phyloP scores from a whole-genome alignment of 352 stramenopile genomes.

The Phytopythium litorale region DNA sequence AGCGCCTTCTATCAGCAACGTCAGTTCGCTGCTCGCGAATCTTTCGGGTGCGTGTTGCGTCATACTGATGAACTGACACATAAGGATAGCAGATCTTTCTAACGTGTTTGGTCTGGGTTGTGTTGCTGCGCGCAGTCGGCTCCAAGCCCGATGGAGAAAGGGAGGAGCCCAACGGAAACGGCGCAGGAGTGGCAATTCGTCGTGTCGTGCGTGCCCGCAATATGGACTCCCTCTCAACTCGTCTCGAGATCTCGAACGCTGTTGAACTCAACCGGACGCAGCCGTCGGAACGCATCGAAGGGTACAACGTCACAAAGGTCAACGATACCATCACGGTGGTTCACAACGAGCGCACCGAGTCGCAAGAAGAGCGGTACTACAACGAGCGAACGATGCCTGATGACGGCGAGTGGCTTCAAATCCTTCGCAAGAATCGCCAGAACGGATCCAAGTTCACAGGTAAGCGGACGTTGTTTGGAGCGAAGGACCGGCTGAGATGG shows the following conservation, averaged over 20 bases:
- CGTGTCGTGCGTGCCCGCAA: conserved; percentile 48
- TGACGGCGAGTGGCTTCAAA: conserved; percentile 66
- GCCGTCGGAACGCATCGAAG: conserved; percentile 48
- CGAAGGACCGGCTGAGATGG: neutral
- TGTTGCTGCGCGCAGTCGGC: conserved; percentile 17
- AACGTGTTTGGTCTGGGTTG: neutral
- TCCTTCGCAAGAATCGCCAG: conserved; percentile 70
- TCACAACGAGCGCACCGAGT: conserved; percentile 51
- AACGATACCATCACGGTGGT: conserved; percentile 68
- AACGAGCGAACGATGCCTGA: conserved; percentile 63
- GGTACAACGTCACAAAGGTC: conserved; percentile 75
- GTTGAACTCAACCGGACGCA: conserved; percentile 60
- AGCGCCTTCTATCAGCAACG: conserved; percentile 29
- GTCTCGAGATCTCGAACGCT: conserved; percentile 65
- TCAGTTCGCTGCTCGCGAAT: conserved; percentile 63
- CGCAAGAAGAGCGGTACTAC: conserved; percentile 68
- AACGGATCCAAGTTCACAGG: conserved; percentile 72
- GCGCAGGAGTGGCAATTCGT: conserved; percentile 51
- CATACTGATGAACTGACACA: neutral
- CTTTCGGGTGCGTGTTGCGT: conserved; percentile 31
- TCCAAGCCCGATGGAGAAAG: conserved; percentile 34
- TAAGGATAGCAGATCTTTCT: neutral
- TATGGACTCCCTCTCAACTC: conserved; percentile 73
- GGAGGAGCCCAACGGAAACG: conserved; percentile 64
- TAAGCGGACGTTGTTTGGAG: conserved; percentile 3